A percentile compares a stretch with the other conserved stretches of the same genome.
Conservation (phyloP, 2,329 filamentous ascomycete genomes). For the Sporothrix schenckii region DNA sequence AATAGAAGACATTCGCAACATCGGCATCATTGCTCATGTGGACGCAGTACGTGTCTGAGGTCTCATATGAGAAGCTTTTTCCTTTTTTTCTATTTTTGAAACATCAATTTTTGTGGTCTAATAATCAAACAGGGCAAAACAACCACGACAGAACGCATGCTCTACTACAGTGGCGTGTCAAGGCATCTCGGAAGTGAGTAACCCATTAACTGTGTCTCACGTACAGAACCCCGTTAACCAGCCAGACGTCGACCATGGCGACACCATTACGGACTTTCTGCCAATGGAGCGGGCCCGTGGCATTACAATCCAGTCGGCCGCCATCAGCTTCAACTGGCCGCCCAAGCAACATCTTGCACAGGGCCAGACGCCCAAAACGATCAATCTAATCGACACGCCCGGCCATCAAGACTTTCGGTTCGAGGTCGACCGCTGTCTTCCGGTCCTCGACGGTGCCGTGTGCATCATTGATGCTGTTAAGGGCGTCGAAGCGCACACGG, state of each 20-base stretch:
- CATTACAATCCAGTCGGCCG: slow-evolving; percentile 96
- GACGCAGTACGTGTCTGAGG: slow-evolving; percentile 66
- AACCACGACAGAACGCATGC: slow-evolving; percentile 97
- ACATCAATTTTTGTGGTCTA: background rate
- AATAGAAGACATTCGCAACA: slow-evolving; percentile 77
- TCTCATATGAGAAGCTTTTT: background rate
- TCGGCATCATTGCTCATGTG: slow-evolving; percentile 98
- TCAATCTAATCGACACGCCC: slow-evolving; percentile 94
- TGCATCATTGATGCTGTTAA: slow-evolving; percentile 47
- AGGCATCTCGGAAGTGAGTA: slow-evolving; percentile 72
- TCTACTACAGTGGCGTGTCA: slow-evolving; percentile 92
- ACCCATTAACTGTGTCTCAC: background rate
- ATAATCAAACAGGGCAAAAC: slow-evolving; percentile 73
- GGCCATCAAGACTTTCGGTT: slow-evolving; percentile 98
- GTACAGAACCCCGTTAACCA: background rate
- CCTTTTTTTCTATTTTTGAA: background rate
- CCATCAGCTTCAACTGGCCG: slow-evolving; percentile 94
- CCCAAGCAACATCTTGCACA: slow-evolving; percentile 44
- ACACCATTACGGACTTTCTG: slow-evolving; percentile 95
- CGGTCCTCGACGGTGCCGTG: slow-evolving; percentile 44
- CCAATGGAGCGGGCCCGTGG: slow-evolving; percentile 88
- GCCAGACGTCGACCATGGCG: slow-evolving; percentile 88
- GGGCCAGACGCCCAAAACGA: slow-evolving; percentile 60
- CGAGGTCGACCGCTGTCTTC: slow-evolving; percentile 85
- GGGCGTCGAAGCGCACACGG: slow-evolving; percentile 88